Conservation (phyloP, 495 filamentous ascomycete species). For the Lineolata rhizophorae region DNA sequence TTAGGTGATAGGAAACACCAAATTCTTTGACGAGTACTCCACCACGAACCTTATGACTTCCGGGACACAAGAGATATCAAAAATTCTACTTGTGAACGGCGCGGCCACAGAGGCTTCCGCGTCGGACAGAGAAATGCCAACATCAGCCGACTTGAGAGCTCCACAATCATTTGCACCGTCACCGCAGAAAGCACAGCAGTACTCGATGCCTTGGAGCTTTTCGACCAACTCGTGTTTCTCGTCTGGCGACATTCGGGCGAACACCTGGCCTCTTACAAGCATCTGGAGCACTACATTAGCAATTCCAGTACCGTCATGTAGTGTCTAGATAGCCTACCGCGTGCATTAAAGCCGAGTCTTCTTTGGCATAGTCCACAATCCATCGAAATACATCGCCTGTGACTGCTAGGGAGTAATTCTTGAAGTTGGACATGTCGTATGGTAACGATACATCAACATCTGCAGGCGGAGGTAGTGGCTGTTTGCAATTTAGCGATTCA, state of each 20-base stretch:
- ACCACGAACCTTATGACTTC: constrained; percentile 51
- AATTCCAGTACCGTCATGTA: no score
- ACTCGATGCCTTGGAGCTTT: constrained; percentile 89
- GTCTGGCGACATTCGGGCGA: constrained; percentile 96
- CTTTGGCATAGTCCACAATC: constrained; percentile 74
- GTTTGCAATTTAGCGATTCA: no score
- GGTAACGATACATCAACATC: constrained; percentile 57
- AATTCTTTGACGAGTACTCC: constrained; percentile 3
- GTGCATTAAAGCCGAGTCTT: no score
- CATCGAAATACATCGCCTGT: constrained; percentile 91
- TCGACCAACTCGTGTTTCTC: constrained; percentile 97
- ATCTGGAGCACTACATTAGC: constrained; percentile 53
- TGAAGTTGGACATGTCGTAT: constrained; percentile 53
- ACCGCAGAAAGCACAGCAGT: constrained; percentile 90
- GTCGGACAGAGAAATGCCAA: constrained; percentile 95
- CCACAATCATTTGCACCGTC: constrained; percentile 98
- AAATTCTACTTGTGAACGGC: constrained; percentile 86
- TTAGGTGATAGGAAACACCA: no score
- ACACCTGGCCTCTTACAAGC: constrained; percentile 81
- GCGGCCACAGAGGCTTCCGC: constrained; percentile 96
- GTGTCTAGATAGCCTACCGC: no score
- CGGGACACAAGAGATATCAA: constrained; percentile 93
- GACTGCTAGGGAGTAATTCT: constrained; percentile 71
- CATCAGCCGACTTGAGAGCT: constrained; percentile 90
- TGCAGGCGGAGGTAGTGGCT: constrained; percentile 47